A percentile compares a stretch with the other conserved stretches of the same genome.
Evolutionary conservation across 179 eudicot species (phyloP).

Genomic region (Nepenthes alata): DNA sequence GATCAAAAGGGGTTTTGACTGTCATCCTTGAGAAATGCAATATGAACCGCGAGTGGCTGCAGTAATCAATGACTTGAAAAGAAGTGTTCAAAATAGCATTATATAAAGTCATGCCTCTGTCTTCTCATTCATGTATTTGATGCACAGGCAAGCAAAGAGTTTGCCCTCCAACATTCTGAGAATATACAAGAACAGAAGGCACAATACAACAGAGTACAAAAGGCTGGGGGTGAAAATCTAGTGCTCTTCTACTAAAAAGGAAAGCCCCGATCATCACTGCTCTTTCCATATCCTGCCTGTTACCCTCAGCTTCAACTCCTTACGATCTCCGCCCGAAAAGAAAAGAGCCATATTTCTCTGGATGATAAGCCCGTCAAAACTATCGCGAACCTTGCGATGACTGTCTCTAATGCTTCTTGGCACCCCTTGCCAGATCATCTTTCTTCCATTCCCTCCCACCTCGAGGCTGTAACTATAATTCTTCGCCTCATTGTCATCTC

Average conservation of each 20-base stretch:
- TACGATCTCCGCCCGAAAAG: constrained; percentile 48
- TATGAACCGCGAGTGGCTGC: too few relatives aligned
- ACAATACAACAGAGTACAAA: background rate
- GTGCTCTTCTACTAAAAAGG: constrained; percentile 3
- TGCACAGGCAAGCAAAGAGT: constrained; percentile 28
- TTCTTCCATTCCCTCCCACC: constrained; percentile 51
- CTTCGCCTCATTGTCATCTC: constrained; percentile 45
- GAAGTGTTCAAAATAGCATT: too few relatives aligned
- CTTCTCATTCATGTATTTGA: constrained; percentile 8
- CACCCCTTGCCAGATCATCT: constrained; percentile 50
- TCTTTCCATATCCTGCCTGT: constrained; percentile 40
- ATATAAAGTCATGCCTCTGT: constrained; percentile 1
- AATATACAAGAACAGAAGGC: constrained; percentile 14
- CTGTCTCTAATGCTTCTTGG: constrained; percentile 53
- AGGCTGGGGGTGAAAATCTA: background rate
- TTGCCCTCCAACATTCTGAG: constrained; percentile 15
- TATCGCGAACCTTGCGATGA: constrained; percentile 48
- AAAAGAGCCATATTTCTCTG: constrained; percentile 53
- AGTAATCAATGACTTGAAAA: too few relatives aligned
- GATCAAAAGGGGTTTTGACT: too few relatives aligned
- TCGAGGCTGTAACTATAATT: constrained; percentile 49
- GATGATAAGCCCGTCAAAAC: constrained; percentile 49
- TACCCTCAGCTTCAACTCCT: constrained; percentile 46
- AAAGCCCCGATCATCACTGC: background rate
- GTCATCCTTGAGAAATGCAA: too few relatives aligned